Conservation (phyloP, 306 rosid species). For the Cucurbita pepo region DNA sequence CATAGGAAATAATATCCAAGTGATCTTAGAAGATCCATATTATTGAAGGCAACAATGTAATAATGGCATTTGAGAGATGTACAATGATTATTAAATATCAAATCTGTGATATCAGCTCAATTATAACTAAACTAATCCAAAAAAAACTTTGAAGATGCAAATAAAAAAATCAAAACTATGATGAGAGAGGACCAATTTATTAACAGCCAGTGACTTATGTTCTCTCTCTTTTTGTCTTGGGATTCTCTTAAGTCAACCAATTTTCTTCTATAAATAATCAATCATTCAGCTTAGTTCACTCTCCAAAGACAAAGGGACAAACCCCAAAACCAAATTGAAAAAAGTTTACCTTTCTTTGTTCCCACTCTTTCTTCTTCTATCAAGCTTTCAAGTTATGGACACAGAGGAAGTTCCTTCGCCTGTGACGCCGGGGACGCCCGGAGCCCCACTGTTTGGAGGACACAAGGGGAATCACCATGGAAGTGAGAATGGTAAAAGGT, state of each 20-base stretch:
- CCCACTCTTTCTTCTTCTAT: not conserved
- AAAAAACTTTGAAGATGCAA: too few relatives aligned
- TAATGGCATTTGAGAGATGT: not conserved
- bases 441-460: not conserved
- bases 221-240: not conserved
- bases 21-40: not conserved
- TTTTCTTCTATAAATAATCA: constrained; percentile 8
- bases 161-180: not conserved
- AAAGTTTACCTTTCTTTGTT: not conserved
- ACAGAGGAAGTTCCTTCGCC: not conserved
- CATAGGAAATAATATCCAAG: not conserved
- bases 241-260: constrained; percentile 31
- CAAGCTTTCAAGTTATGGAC: not conserved
- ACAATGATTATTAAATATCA: not conserved
- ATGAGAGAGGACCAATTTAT: not conserved
- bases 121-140: too few relatives aligned
- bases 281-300: constrained; percentile 3
- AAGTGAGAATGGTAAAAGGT: constrained; percentile 23
- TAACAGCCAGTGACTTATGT: not conserved
- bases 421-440: not conserved
- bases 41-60: not conserved
- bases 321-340: not conserved
- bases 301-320: constrained; percentile 8
- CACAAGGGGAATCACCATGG: not conserved
- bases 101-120: too few relatives aligned